phyloP scores from a whole-genome alignment of 352 stramenopile genomes.

The Pythium plurisporium region DNA sequence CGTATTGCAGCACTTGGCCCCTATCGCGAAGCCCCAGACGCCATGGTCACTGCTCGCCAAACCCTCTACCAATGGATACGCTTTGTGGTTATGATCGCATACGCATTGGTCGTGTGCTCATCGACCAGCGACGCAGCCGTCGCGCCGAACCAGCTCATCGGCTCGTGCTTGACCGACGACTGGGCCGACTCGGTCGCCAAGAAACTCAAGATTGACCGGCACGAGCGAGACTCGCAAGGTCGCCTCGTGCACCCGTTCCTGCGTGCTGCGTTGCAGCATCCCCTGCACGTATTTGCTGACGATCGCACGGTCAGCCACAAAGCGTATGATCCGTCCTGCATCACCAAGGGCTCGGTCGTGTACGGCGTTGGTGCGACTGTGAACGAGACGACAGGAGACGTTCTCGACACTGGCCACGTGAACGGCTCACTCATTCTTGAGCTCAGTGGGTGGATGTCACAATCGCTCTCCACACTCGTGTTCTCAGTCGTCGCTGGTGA shows the following conservation, averaged over 20 bases:
- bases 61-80: no score
- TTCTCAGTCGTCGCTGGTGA: conserved; percentile 29
- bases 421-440: conserved; percentile 31
- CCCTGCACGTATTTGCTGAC: conserved; percentile 30
- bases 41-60: no score
- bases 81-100: no score
- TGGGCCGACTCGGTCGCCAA: conserved; percentile 33
- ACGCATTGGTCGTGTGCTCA: no score
- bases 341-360: no score
- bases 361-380: conserved; percentile 22
- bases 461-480: conserved; percentile 23
- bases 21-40: no score
- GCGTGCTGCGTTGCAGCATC: conserved; percentile 26
- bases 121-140: not conserved
- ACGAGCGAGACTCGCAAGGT: conserved; percentile 22
- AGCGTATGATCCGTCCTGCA: conserved; percentile 11
- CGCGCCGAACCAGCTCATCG: conserved; percentile 12
- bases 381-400: conserved; percentile 12
- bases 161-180: conserved; percentile 31
- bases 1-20: no score
- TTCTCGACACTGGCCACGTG: conserved; percentile 13
- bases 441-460: conserved; percentile 18
- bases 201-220: conserved; percentile 16
- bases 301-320: conserved; percentile 12
- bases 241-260: conserved; percentile 39